phyloP scores from a whole-genome alignment of 768 basidiomycete species.

The Trametes gibbosa region DNA sequence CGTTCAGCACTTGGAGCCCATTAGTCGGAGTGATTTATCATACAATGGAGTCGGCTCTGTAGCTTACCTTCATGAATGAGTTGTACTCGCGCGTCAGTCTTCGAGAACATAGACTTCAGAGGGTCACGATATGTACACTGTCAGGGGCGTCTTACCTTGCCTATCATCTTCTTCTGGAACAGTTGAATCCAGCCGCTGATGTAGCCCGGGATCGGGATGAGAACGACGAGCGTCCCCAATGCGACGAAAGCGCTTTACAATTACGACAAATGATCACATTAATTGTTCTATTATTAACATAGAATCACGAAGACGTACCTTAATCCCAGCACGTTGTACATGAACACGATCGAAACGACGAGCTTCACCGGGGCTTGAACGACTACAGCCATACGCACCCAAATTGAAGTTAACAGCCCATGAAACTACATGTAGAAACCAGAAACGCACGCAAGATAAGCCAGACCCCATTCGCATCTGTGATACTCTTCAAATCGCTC shows the following conservation, averaged over 20 bases:
- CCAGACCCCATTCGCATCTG: slow-evolving; percentile 21
- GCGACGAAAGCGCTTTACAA: slow-evolving; percentile 33
- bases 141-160: slow-evolving; percentile 27
- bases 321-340: slow-evolving; percentile 47
- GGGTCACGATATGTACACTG: neutral
- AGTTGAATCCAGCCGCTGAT: slow-evolving; percentile 16
- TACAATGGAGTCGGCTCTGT: too few relatives aligned
- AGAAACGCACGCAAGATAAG: slow-evolving; percentile 30
- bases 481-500: slow-evolving; percentile 47
- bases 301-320: slow-evolving; percentile 29
- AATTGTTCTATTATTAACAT: slow-evolving; percentile 23
- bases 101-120: neutral
- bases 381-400: neutral
- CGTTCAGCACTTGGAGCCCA: slow-evolving; percentile 28
- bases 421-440: neutral
- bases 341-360: slow-evolving; percentile 34
- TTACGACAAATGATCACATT: slow-evolving; percentile 34
- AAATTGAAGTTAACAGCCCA: neutral
- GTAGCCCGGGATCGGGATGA: slow-evolving; percentile 42
- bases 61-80: slow-evolving; percentile 39
- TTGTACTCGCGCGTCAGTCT: slow-evolving; percentile 49
- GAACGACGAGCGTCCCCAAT: slow-evolving; percentile 37
- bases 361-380: neutral
- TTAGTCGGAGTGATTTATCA: slow-evolving; percentile 14
- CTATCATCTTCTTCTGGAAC: slow-evolving; percentile 39